These are phyloP conservation scores for Sporothrix brasiliensis DNA, from an alignment of 2,329 filamentous ascomycete species.

Conservation along the genomic window DNA sequence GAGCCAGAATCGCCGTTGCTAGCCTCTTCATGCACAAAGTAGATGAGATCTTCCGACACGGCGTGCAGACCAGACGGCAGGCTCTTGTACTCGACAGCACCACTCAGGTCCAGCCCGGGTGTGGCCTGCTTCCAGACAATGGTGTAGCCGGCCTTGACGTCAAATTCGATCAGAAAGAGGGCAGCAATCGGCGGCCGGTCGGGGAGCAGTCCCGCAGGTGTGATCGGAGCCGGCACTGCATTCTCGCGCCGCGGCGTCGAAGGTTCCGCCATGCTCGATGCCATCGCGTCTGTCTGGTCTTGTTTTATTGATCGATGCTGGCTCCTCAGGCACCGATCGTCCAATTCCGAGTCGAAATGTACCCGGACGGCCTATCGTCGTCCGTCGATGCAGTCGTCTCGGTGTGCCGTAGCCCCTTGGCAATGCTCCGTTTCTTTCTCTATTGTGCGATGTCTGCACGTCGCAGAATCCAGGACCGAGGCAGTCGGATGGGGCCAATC, in stretches of 20 bases:
- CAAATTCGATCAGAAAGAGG: conserved; percentile 87
- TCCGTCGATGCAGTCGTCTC: background rate
- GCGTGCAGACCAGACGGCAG: conserved; percentile 91
- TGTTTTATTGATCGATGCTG: background rate
- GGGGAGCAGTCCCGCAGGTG: conserved; percentile 39
- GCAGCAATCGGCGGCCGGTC: conserved; percentile 69
- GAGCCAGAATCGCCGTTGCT: background rate
- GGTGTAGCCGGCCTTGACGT: conserved; percentile 88
- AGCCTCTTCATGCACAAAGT: conserved; percentile 78
- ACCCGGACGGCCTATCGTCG: background rate
- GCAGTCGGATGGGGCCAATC: background rate
- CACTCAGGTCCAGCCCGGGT: conserved; percentile 73
- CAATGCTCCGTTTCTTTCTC: background rate
- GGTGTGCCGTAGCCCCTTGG: background rate
- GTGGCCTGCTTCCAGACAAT: conserved; percentile 82
- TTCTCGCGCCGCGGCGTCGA: background rate
- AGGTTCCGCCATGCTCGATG: background rate
- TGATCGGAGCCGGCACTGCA: background rate
- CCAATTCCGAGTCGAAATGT: background rate
- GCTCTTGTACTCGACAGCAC: conserved; percentile 93
- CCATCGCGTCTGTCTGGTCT: background rate
- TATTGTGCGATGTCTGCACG: background rate
- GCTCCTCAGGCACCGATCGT: background rate
- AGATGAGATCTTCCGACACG: conserved; percentile 84
- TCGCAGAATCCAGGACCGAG: conserved; percentile 13